Conservation (phyloP, 2,329 filamentous ascomycete species). For the Metarhizium album region DNA sequence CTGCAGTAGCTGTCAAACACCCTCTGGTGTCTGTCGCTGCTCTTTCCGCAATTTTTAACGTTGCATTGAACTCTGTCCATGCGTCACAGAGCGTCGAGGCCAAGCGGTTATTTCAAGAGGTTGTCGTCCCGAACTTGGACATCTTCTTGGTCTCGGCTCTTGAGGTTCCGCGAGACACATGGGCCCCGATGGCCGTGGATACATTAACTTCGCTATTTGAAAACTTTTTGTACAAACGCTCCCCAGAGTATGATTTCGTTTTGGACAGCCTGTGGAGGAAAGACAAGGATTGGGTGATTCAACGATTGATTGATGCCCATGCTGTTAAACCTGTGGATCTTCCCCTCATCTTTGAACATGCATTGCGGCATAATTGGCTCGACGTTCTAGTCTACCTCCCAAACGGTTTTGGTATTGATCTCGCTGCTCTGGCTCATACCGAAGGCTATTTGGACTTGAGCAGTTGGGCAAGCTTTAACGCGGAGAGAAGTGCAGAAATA, state of each 20-base stretch:
- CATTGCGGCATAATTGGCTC: conserved; percentile 72
- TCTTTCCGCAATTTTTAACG: conserved; percentile 57
- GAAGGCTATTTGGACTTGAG: conserved; percentile 70
- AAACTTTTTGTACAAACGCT: conserved; percentile 70
- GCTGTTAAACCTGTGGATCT: conserved; percentile 54
- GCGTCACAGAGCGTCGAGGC: conserved; percentile 54
- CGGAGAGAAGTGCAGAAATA: conserved; percentile 56
- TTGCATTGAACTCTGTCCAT: conserved; percentile 49
- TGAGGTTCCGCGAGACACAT: conserved; percentile 60
- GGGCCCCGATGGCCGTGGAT: conserved; percentile 63
- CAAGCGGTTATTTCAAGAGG: conserved; percentile 54
- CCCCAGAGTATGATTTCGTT: conserved; percentile 75
- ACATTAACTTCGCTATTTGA: conserved; percentile 70
- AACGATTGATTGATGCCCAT: conserved; percentile 71
- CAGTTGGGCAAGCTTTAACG: conserved; percentile 66
- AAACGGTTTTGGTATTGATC: conserved; percentile 78
- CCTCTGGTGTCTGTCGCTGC: conserved; percentile 84
- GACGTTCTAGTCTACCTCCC: conserved; percentile 67
- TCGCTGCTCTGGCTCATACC: conserved; percentile 76
- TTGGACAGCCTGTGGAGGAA: conserved; percentile 87
- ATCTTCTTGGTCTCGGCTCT: conserved; percentile 72
- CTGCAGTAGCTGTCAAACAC: conserved; percentile 60
- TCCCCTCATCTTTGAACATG: conserved; percentile 45
- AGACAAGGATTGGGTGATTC: conserved; percentile 76
- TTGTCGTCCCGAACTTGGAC: conserved; percentile 62